Evolutionary conservation across 257 asterid species (phyloP), one percentile per base, ranked within the genome.

Genomic region (Echium plantagineum): DNA sequence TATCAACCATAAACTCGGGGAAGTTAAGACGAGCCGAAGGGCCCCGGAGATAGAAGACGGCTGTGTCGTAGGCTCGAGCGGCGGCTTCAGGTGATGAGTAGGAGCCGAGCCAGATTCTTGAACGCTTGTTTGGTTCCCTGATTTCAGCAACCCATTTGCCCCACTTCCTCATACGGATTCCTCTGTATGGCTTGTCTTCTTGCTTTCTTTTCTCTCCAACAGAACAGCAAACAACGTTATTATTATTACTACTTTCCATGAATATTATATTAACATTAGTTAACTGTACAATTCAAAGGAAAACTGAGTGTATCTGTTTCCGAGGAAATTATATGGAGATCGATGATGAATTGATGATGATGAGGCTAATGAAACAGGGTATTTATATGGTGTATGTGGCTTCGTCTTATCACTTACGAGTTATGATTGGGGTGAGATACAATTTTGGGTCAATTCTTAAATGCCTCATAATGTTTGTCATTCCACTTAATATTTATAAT

Each of bases 81-180:
- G 97, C 97, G 35, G 96, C 96, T 7, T 81, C 78, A 57, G 97
- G 79, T 16, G 96, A 83, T 26, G 94, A 80, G 69, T 90, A 90
- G n/a, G 97, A 87, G 0, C 97, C 97, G 20, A 87, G 73, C 97
- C 97, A 90, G 66, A 90, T 87, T 69, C 97, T 68, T 0, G 97
- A 81, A 26, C 97, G 78, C 76, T 90, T 90, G 72, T 90, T 87
- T 5, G 97, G 97, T 66, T 90, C 97, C 54, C 97, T 67, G 28
- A 90, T 90, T 76, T 90, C 97, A 4, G 97, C 97, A 28, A 90
- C 97, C 97, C 97, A 90, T 74, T 90, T 90, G 0, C 97, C 97
- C 97, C 97, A 90, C 88, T 90, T 90, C 52, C 97, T 90, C 97
- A 87, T 87, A 80, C 97, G 55, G 53, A 90, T 87, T 17, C 97